These are phyloP conservation scores for Yamadazyma akitaensis DNA, from an alignment of 805 yeast species.

Conservation along the genomic window DNA sequence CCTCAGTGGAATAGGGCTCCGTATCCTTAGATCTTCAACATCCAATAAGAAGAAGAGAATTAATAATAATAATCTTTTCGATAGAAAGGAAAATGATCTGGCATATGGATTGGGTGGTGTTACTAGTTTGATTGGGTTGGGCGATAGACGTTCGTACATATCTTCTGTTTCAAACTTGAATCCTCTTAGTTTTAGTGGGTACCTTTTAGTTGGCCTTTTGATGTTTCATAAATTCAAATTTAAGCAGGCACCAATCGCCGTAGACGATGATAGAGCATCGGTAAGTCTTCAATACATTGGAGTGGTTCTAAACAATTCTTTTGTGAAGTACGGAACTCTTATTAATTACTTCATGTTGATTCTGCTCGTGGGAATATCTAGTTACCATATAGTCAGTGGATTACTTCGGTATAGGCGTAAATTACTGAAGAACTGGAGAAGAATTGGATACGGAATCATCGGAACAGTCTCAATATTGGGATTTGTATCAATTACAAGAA, in stretches of 20 bases:
- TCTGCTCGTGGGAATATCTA: constrained; percentile 7
- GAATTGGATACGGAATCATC: constrained; percentile 42
- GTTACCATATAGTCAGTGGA: constrained; percentile 59
- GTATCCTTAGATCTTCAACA: constrained; percentile 30
- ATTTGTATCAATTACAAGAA: constrained; percentile 30
- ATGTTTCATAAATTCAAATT: constrained; percentile 45
- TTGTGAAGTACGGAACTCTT: constrained; percentile 18
- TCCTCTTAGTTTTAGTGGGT: constrained; percentile 62
- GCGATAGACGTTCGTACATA: constrained; percentile 46
- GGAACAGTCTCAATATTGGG: constrained; percentile 34
- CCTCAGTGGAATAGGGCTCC: constrained; percentile 46
- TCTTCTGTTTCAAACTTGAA: constrained; percentile 45
- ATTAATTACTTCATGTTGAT: constrained; percentile 30
- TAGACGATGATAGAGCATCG: constrained; percentile 64
- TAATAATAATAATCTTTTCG: constrained; percentile 8
- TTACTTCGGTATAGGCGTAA: constrained; percentile 43
- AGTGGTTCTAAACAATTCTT: constrained; percentile 12
- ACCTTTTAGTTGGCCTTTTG: constrained; percentile 44
- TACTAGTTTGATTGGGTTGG: constrained; percentile 52
- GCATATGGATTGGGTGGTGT: constrained; percentile 62
- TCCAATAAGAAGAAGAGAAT: constrained; percentile 10
- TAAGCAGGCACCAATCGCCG: constrained; percentile 47
- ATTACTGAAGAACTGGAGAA: constrained; percentile 39
- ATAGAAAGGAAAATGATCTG: constrained; percentile 31
- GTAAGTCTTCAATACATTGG: constrained; percentile 50